Conservation (phyloP, 495 filamentous ascomycete species). For the Alectoria sarmentosa region DNA sequence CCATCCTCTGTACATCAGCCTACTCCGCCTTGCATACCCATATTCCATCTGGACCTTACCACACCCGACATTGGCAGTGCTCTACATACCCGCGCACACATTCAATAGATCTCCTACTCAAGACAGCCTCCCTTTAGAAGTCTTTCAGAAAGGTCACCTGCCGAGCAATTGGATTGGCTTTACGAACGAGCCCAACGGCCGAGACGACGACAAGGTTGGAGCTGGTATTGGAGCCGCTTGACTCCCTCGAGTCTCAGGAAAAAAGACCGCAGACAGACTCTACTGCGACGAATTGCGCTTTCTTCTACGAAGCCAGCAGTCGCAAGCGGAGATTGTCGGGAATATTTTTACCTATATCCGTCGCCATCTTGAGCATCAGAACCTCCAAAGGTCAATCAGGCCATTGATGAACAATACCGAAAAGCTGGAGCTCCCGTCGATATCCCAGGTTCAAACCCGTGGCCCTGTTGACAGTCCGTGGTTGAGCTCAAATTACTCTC, state of each 20-base stretch:
- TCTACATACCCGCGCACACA: constrained; percentile 4
- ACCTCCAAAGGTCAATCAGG: constrained; percentile 31
- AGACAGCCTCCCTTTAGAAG: background rate
- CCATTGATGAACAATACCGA: constrained; percentile 56
- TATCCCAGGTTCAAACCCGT: constrained; percentile 85
- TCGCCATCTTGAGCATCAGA: constrained; percentile 9
- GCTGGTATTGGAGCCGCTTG: background rate
- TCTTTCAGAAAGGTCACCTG: background rate
- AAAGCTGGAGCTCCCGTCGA: constrained; percentile 98
- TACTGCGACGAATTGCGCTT: background rate
- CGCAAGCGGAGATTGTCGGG: background rate
- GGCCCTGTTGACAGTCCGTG: constrained; percentile 72
- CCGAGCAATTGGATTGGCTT: constrained; percentile 7
- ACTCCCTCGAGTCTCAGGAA: background rate
- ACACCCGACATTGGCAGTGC: background rate
- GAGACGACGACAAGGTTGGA: background rate
- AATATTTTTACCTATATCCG: background rate
- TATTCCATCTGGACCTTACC: constrained; percentile 5
- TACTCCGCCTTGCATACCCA: constrained; percentile 25
- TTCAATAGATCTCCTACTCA: constrained; percentile 8
- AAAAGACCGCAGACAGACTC: background rate
- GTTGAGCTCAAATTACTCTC: constrained; percentile 64
- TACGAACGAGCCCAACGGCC: too few relatives aligned
- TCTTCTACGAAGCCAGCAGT: background rate
- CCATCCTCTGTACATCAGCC: constrained; percentile 28